These are phyloP conservation scores for Glycyrrhiza uralensis DNA, from an alignment of 306 rosid genomes.

Conservation along the genomic window DNA sequence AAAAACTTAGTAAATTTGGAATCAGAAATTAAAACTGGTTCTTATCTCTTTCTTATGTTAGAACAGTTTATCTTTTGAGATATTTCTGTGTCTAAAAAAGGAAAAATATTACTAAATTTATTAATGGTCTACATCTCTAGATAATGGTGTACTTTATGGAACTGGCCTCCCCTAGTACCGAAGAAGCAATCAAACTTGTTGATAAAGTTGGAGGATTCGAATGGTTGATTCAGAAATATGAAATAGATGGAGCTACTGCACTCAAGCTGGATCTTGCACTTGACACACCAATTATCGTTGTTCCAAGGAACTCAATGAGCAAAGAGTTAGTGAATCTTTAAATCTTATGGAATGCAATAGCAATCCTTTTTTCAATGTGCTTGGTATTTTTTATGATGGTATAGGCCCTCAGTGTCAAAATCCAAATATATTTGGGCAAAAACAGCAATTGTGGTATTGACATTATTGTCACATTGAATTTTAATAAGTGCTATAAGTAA, in stretches of 20 bases:
- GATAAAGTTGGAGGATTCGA: constrained; percentile 98
- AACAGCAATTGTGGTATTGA: background rate
- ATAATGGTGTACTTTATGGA: constrained; percentile 91
- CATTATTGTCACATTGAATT: background rate
- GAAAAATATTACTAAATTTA: background rate
- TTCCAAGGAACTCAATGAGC: constrained; percentile 84
- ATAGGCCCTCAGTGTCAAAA: background rate
- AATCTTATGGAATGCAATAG: background rate
- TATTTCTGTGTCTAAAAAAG: background rate
- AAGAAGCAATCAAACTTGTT: constrained; percentile 91
- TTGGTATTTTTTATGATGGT: background rate
- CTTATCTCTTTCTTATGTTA: constrained; percentile 8
- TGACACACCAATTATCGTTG: constrained; percentile 86
- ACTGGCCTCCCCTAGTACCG: constrained; percentile 83
- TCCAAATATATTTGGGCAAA: background rate
- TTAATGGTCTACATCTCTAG: constrained; percentile 43
- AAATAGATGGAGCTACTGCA: constrained; percentile 93
- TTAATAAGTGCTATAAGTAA: too few relatives aligned
- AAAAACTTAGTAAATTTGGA: constrained; percentile 10
- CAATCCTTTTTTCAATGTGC: background rate
- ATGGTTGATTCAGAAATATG: constrained; percentile 92
- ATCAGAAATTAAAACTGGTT: background rate
- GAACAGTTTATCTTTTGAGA: background rate
- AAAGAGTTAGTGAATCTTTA: constrained; percentile 67
- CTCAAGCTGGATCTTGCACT: constrained; percentile 92